Evolutionary conservation across 148 eudicot genomes (phyloP).

Genomic region (Rhododendron molle): DNA sequence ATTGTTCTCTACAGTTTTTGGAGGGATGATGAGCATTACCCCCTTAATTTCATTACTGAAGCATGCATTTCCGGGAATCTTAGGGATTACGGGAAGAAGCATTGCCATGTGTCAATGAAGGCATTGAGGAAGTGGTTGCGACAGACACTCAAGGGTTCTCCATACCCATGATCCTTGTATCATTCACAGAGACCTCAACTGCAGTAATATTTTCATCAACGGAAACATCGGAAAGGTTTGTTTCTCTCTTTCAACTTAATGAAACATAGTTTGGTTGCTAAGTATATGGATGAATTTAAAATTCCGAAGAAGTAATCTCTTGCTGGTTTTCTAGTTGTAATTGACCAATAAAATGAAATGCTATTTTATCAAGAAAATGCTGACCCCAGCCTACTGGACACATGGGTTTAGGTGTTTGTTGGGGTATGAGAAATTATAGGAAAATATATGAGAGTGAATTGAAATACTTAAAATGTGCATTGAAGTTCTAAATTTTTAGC

Average conservation of each 20-base stretch:
- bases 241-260: too few species aligned
- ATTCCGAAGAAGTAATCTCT: neutral
- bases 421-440: neutral
- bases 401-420: neutral
- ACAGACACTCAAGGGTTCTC: slow-evolving; percentile 68
- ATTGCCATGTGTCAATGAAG: slow-evolving; percentile 57
- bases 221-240: slow-evolving; percentile 51
- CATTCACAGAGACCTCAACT: slow-evolving; percentile 40
- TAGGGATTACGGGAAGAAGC: slow-evolving; percentile 15
- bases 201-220: slow-evolving; percentile 72
- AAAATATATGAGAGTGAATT: too few species aligned
- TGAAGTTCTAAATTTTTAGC: neutral
- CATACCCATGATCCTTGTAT: slow-evolving; percentile 47
- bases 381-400: too few species aligned
- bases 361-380: neutral
- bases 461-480: too few species aligned
- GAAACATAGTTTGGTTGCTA: slow-evolving; percentile 15
- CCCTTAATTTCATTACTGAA: slow-evolving; percentile 73
- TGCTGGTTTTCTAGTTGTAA: neutral
- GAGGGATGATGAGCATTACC: slow-evolving; percentile 46
- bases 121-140: slow-evolving; percentile 80
- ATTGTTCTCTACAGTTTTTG: slow-evolving; percentile 29
- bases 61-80: slow-evolving; percentile 24
- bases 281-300: neutral
- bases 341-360: neutral